Conservation (phyloP, 495 filamentous ascomycete species). For the Penicillium salamii region DNA sequence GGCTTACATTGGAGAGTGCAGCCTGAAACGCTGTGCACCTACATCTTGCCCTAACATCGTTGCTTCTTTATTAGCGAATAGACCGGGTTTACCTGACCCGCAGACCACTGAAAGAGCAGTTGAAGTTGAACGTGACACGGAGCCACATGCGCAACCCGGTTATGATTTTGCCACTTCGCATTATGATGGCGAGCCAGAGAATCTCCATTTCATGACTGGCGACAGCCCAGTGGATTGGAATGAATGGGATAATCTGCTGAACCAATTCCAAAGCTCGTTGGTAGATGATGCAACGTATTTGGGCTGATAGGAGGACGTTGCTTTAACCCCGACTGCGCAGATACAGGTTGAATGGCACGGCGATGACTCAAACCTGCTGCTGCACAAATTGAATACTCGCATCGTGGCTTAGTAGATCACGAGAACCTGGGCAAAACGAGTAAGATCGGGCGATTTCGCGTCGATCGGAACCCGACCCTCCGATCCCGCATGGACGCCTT, state of each 20-base stretch:
- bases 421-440: not conserved
- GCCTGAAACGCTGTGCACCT: slow-evolving; percentile 13
- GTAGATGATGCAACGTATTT: slow-evolving; percentile 16
- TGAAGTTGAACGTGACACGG: not conserved
- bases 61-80: slow-evolving; percentile 1
- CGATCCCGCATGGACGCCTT: not conserved
- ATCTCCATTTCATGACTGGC: slow-evolving; percentile 13
- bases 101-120: not conserved
- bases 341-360: not conserved
- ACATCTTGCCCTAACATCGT: slow-evolving; percentile 27
- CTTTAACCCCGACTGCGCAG: not conserved
- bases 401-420: not conserved
- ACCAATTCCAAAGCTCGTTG: slow-evolving; percentile 27
- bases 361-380: not conserved
- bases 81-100: not conserved
- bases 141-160: slow-evolving; percentile 2
- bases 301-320: not conserved
- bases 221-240: slow-evolving; percentile 33
- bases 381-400: no score
- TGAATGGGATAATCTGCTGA: slow-evolving; percentile 34
- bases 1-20: slow-evolving; percentile 27
- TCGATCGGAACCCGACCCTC: slow-evolving; percentile 12
- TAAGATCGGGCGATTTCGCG: not conserved
- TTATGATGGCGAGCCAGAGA: slow-evolving; percentile 1
- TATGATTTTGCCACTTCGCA: slow-evolving; percentile 3